These are phyloP conservation scores for Leccinellum luteum DNA, from an alignment of 768 basidiomycete genomes.

Conservation along the genomic window DNA sequence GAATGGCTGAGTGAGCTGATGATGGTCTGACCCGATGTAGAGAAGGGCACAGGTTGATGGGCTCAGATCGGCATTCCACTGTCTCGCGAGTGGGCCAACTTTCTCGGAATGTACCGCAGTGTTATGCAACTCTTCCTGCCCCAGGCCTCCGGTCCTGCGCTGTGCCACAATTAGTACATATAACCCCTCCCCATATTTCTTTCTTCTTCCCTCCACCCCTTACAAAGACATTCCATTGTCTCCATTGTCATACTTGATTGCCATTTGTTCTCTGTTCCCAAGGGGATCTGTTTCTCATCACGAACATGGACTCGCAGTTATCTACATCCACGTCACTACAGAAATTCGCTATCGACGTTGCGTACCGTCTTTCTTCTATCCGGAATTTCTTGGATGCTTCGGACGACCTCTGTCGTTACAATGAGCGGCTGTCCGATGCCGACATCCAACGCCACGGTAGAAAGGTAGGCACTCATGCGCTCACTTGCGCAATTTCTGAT, in stretches of 20 bases:
- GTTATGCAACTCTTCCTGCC: slow-evolving; percentile 21
- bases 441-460: slow-evolving; percentile 25
- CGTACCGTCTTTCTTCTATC: slow-evolving; percentile 30
- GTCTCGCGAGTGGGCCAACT: slow-evolving; percentile 5
- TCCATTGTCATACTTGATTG: slow-evolving; percentile 7
- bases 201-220: neutral
- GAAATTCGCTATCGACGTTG: slow-evolving; percentile 30
- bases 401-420: slow-evolving; percentile 22
- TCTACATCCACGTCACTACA: slow-evolving; percentile 17
- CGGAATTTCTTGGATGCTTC: slow-evolving; percentile 30
- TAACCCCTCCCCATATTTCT: slow-evolving; percentile 15
- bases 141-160: slow-evolving; percentile 14
- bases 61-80: slow-evolving; percentile 9
- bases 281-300: slow-evolving; percentile 15
- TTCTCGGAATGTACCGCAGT: slow-evolving; percentile 35
- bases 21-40: slow-evolving; percentile 8
- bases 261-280: slow-evolving; percentile 19
- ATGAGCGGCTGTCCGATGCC: slow-evolving; percentile 14
- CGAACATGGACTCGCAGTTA: slow-evolving; percentile 11
- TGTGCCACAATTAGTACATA: slow-evolving; percentile 30
- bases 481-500: slow-evolving; percentile 4
- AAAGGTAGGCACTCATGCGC: slow-evolving; percentile 20
- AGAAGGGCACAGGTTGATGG: slow-evolving; percentile 15
- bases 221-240: neutral
- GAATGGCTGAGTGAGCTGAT: slow-evolving; percentile 8